Evolutionary conservation across 169 alveolate species (phyloP).

Genomic region (Eimeria maxima): DNA sequence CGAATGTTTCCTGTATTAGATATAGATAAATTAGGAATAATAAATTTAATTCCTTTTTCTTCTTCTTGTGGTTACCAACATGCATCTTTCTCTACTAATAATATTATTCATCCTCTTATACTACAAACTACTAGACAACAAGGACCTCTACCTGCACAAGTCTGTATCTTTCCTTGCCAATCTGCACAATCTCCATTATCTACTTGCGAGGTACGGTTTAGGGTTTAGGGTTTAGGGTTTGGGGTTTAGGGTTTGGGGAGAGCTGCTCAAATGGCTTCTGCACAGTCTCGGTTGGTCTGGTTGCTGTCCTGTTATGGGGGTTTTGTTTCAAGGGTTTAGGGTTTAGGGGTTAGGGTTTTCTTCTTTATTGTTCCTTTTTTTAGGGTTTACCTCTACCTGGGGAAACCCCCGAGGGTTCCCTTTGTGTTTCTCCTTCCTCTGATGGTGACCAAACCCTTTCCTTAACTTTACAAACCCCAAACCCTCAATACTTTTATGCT

Average conservation of each 20-base stretch:
- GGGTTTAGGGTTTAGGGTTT: neutral
- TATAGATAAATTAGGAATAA: neutral
- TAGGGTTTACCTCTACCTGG: neutral
- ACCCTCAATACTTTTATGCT: neutral
- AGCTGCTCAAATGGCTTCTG: too few species aligned
- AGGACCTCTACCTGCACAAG: neutral
- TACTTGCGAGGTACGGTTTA: neutral
- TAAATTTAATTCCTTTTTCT: neutral
- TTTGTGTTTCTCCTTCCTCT: neutral
- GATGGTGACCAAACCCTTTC: neutral
- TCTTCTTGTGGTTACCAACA: neutral
- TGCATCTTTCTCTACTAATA: neutral
- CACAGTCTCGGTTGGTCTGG: too few species aligned
- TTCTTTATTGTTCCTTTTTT: too few species aligned
- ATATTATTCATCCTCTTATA: neutral
- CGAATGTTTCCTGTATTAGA: neutral
- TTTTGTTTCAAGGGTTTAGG: slow-evolving; percentile 1
- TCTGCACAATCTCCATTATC: neutral
- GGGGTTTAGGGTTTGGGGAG: neutral
- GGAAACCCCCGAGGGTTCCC: neutral
- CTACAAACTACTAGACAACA: neutral
- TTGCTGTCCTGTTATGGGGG: too few species aligned
- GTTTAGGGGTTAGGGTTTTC: neutral
- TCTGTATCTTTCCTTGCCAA: slow-evolving; percentile 11
- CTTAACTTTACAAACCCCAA: neutral